phyloP scores from a whole-genome alignment of 2,329 filamentous ascomycete species.

The Paecilomyces dactylethromorphus region DNA sequence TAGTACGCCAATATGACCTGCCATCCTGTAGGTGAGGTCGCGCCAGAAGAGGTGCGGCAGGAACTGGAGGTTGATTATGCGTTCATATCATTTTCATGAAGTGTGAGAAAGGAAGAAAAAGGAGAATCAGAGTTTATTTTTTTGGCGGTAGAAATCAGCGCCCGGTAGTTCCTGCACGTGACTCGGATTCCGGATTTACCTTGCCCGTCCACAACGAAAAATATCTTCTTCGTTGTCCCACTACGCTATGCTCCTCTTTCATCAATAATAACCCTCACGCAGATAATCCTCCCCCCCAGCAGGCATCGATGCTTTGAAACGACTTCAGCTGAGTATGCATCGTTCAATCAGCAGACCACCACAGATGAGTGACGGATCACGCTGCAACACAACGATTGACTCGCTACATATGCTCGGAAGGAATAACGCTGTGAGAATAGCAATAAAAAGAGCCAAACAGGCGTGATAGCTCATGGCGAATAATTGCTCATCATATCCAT shows the following conservation, averaged over 20 bases:
- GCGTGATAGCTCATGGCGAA: background rate
- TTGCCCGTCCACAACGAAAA: background rate
- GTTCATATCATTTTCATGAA: conserved; percentile 33
- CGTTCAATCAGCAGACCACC: background rate
- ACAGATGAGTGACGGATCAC: background rate
- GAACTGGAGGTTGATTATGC: conserved; percentile 45
- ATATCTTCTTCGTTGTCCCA: background rate
- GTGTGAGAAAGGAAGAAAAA: conserved; percentile 29
- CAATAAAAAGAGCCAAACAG: background rate
- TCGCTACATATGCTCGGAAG: background rate
- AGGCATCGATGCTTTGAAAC: background rate
- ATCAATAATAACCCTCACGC: background rate
- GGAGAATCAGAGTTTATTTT: conserved; percentile 3
- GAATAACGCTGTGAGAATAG: background rate
- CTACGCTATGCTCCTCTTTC: background rate
- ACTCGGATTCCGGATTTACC: conserved; percentile 1
- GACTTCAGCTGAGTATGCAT: too few species aligned
- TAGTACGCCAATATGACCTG: conserved; percentile 45
- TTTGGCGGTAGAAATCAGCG: background rate
- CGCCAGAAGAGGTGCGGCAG: conserved; percentile 9
- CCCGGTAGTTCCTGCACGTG: background rate
- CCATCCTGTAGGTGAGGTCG: conserved; percentile 32
- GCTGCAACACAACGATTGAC: background rate
- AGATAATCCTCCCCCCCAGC: background rate
- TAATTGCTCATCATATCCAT: background rate